phyloP scores from a whole-genome alignment of 2,329 filamentous ascomycete genomes.

The Alternaria triticina region DNA sequence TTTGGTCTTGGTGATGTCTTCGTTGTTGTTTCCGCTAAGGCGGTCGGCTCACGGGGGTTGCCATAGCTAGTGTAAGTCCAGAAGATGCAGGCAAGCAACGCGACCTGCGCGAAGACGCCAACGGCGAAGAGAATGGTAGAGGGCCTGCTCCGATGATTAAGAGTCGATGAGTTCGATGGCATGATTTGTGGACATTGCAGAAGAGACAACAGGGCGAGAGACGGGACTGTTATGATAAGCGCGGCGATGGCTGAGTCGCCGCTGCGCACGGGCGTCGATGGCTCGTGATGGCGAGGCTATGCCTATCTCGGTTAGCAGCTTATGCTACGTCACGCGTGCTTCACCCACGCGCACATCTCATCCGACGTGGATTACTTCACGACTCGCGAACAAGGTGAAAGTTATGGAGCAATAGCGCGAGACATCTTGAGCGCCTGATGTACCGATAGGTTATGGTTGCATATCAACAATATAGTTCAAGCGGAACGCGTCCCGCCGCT shows the following conservation, averaged over 20 bases:
- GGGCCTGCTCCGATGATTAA: conserved; percentile 19
- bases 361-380: not conserved
- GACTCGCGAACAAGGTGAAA: not conserved
- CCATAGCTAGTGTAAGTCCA: conserved; percentile 18
- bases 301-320: not conserved
- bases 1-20: conserved; percentile 4
- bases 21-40: conserved; percentile 8
- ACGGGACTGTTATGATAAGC: conserved; percentile 18
- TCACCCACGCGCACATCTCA: conserved; percentile 13
- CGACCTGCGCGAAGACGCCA: conserved; percentile 30
- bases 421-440: not conserved
- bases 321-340: conserved; percentile 9
- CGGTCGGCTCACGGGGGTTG: conserved; percentile 10
- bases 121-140: conserved; percentile 19
- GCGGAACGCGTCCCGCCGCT: not conserved
- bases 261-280: conserved; percentile 19
- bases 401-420: not conserved
- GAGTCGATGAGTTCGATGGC: conserved; percentile 16
- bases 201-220: conserved; percentile 12
- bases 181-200: conserved; percentile 29
- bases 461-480: not conserved
- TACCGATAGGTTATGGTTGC: not conserved
- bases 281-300: conserved; percentile 20
- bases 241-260: conserved; percentile 24
- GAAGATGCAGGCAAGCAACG: conserved; percentile 22